These are phyloP conservation scores for Penicillium paneum DNA, from an alignment of 2,329 filamentous ascomycete genomes.

Conservation along the genomic window DNA sequence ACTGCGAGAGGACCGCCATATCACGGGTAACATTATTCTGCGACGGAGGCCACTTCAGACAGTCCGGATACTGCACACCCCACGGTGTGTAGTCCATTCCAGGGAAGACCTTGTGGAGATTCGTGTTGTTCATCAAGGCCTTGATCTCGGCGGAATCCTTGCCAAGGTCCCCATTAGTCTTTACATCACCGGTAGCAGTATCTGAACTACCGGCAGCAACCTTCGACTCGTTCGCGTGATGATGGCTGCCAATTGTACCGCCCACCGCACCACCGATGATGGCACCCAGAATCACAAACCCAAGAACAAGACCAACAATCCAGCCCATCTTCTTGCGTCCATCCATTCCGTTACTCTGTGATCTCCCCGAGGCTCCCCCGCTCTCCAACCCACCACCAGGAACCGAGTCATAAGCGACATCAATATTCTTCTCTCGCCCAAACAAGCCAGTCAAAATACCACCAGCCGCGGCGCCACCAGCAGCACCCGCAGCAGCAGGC, in stretches of 20 bases:
- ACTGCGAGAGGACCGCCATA: slow-evolving; percentile 80
- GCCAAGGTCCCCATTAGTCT: slow-evolving; percentile 66
- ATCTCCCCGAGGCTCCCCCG: slow-evolving; percentile 61
- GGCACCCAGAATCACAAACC: slow-evolving; percentile 65
- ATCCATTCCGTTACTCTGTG: slow-evolving; percentile 59
- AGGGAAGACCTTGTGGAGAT: slow-evolving; percentile 89
- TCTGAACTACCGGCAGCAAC: slow-evolving; percentile 33
- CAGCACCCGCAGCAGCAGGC: slow-evolving; percentile 38
- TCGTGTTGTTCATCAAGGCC: slow-evolving; percentile 70
- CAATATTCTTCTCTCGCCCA: slow-evolving; percentile 40
- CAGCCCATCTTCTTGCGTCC: slow-evolving; percentile 67
- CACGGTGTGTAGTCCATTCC: slow-evolving; percentile 94
- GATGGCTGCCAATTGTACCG: slow-evolving; percentile 59
- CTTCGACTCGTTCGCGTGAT: slow-evolving; percentile 40
- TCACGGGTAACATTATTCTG: slow-evolving; percentile 95
- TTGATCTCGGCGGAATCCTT: slow-evolving; percentile 77
- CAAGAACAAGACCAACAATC: slow-evolving; percentile 63
- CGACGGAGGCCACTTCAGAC: slow-evolving; percentile 70
- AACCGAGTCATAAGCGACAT: slow-evolving; percentile 58
- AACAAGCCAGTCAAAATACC: slow-evolving; percentile 46
- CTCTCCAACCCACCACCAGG: slow-evolving; percentile 30
- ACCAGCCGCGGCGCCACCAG: slow-evolving; percentile 42
- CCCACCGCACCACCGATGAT: slow-evolving; percentile 74
- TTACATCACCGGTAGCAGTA: slow-evolving; percentile 59
- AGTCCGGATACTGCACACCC: slow-evolving; percentile 85